Conservation (phyloP, 768 basidiomycete species). For the Tremella yokohamensis region DNA sequence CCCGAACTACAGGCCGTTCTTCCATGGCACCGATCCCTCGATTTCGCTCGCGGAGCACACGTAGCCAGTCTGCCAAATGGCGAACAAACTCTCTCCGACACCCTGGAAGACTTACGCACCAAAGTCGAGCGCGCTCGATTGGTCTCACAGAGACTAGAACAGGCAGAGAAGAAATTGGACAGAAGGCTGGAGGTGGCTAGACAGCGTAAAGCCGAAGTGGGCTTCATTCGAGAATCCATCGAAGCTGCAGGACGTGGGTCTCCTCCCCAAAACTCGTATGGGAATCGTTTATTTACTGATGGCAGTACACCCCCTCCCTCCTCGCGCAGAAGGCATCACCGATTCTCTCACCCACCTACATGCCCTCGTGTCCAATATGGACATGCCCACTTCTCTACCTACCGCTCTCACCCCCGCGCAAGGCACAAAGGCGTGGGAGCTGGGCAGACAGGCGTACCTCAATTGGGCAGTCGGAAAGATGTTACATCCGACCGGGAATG, state of each 20-base stretch:
- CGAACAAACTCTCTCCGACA: slow-evolving; percentile 57
- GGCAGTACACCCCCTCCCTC: neutral
- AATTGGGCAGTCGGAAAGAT: slow-evolving; percentile 63
- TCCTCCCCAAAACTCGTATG: neutral
- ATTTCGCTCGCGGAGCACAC: slow-evolving; percentile 60
- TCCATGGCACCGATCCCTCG: slow-evolving; percentile 62
- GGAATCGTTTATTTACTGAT: neutral
- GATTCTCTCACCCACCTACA: slow-evolving; percentile 53
- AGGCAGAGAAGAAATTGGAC: slow-evolving; percentile 57
- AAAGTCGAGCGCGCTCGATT: slow-evolving; percentile 64
- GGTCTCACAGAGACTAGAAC: slow-evolving; percentile 59
- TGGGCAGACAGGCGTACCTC: slow-evolving; percentile 67
- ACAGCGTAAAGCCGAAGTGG: slow-evolving; percentile 42
- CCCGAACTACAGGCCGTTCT: slow-evolving; percentile 38
- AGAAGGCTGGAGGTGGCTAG: slow-evolving; percentile 55
- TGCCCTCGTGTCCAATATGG: slow-evolving; percentile 55
- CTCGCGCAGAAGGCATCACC: slow-evolving; percentile 17
- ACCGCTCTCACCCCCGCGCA: slow-evolving; percentile 50
- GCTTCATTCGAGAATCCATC: slow-evolving; percentile 39
- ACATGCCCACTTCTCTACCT: slow-evolving; percentile 51
- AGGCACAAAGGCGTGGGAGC: slow-evolving; percentile 71
- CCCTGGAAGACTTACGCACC: slow-evolving; percentile 65
- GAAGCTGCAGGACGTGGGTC: slow-evolving; percentile 39
- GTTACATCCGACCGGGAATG: neutral
- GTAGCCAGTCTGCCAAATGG: slow-evolving; percentile 53